Evolutionary conservation across 257 asterid species (phyloP).

Genomic region (Fraxinus americana): DNA sequence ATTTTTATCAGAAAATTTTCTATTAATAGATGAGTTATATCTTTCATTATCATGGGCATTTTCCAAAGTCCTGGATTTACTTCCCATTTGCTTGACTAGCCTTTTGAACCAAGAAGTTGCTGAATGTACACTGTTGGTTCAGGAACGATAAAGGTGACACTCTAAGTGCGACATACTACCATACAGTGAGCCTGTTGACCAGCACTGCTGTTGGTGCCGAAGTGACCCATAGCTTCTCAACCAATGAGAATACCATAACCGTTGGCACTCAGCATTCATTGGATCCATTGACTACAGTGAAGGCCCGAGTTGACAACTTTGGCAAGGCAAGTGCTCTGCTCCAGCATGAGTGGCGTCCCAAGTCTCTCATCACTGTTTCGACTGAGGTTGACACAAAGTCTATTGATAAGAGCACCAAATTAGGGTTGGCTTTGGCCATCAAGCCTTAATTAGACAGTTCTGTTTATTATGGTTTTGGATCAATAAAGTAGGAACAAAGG

Average conservation of each 20-base stretch:
- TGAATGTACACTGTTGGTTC: conserved; percentile 12
- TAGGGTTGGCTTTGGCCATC: conserved; percentile 62
- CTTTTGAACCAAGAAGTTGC: background rate
- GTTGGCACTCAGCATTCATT: conserved; percentile 50
- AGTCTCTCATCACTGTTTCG: conserved; percentile 53
- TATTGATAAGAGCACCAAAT: conserved; percentile 56
- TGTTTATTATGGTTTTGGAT: background rate
- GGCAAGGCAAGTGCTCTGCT: conserved; percentile 60
- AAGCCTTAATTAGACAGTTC: conserved; percentile 40
- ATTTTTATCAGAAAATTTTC: background rate
- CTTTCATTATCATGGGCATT: background rate
- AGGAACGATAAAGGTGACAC: conserved; percentile 61
- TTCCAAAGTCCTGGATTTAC: background rate
- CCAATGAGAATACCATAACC: conserved; percentile 50
- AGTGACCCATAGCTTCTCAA: conserved; percentile 53
- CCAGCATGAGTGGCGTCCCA: conserved; percentile 70
- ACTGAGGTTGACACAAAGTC: conserved; percentile 57
- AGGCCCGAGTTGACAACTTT: conserved; percentile 51
- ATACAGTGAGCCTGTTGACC: conserved; percentile 44
- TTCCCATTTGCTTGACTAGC: background rate
- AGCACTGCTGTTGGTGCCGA: conserved; percentile 64
- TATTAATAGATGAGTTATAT: background rate
- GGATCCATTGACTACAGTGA: conserved; percentile 56
- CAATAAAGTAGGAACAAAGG: background rate
- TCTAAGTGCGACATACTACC: conserved; percentile 56